Evolutionary conservation across 2,329 filamentous ascomycete species (phyloP).

Genomic region (Colletotrichum sp.): DNA sequence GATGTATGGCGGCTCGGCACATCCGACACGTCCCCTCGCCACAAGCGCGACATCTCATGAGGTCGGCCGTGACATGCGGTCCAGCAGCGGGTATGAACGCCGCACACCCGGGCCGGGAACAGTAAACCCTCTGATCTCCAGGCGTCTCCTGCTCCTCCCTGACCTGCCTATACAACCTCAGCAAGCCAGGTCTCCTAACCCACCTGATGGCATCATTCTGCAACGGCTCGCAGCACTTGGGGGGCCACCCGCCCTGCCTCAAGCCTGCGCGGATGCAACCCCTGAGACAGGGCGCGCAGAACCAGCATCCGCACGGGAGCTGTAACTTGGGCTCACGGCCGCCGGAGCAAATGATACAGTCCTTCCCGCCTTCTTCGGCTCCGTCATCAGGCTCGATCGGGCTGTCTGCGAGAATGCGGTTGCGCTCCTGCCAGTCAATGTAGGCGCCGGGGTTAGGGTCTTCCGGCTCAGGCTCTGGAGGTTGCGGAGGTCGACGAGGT

Average conservation of each 20-base stretch:
- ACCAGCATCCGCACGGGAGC: constrained; percentile 20
- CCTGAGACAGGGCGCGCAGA: constrained; percentile 19
- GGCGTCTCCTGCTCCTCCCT: constrained; percentile 14
- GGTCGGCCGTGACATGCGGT: not conserved
- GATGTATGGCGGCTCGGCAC: constrained; percentile 10
- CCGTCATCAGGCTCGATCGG: not conserved
- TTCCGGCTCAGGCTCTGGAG: not conserved
- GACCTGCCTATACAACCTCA: constrained; percentile 10
- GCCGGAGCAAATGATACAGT: constrained; percentile 6
- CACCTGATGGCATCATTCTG: constrained; percentile 1
- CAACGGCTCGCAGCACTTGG: constrained; percentile 20
- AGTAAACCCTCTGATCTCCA: constrained; percentile 10
- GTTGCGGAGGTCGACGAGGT: not conserved
- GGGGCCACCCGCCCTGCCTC: constrained; percentile 17
- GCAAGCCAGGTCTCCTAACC: not conserved
- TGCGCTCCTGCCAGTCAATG: constrained; percentile 12
- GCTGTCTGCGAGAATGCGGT: constrained; percentile 3
- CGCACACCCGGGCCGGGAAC: constrained; percentile 15
- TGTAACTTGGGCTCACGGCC: not conserved
- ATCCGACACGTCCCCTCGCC: constrained; percentile 8
- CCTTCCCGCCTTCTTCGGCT: not conserved
- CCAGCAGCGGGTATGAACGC: constrained; percentile 17
- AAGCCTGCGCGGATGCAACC: constrained; percentile 16
- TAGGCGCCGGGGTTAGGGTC: not conserved
- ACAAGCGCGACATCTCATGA: constrained; percentile 14